phyloP scores from a whole-genome alignment of 805 yeast species.

The Wickerhamomyces sydowiorum region DNA sequence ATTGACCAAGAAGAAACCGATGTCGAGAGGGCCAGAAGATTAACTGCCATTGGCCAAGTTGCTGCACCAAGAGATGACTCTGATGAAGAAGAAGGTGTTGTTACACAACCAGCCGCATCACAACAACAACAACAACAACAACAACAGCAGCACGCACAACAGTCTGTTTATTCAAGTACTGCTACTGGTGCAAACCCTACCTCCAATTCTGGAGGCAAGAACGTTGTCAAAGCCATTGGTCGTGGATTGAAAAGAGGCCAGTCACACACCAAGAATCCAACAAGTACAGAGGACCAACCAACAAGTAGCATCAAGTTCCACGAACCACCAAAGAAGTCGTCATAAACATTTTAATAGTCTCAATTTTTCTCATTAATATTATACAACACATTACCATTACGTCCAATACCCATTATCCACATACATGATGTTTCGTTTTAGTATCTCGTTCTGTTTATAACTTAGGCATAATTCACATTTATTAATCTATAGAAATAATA shows the following conservation, averaged over 20 bases:
- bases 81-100: conserved; percentile 41
- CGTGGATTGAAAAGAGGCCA: background rate
- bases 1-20: conserved; percentile 44
- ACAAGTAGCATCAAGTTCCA: background rate
- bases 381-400: no score
- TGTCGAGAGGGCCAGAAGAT: conserved; percentile 58
- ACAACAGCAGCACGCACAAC: background rate
- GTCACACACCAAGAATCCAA: background rate
- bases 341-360: no score
- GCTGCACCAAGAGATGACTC: conserved; percentile 34
- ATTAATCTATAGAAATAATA: no score
- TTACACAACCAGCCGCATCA: background rate
- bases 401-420: no score
- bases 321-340: background rate
- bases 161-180: background rate
- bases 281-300: background rate
- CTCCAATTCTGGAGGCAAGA: background rate
- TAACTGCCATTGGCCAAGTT: conserved; percentile 48
- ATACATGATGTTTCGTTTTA: no score
- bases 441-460: no score
- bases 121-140: background rate
- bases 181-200: background rate
- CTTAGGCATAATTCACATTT: no score
- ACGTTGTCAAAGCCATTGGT: background rate
- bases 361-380: background rate